These are phyloP conservation scores for Camellia japonica DNA, from an alignment of 148 eudicot species.

Conservation along the genomic window DNA sequence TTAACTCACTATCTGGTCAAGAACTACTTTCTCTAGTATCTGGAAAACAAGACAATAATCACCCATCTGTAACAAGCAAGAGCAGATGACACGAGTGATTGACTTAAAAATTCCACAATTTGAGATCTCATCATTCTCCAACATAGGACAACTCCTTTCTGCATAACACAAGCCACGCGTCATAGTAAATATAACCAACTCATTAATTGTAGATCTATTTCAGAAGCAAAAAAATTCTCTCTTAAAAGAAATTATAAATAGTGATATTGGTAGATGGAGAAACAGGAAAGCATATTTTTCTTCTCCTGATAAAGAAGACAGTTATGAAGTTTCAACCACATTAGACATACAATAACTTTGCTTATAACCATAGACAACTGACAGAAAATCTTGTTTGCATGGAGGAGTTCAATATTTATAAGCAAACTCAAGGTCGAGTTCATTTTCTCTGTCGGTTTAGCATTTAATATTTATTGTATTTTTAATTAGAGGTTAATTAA, in stretches of 20 bases:
- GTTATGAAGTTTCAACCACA: neutral
- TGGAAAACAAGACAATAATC: constrained; percentile 61
- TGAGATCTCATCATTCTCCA: constrained; percentile 35
- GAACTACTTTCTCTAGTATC: constrained; percentile 62
- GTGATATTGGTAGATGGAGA: neutral
- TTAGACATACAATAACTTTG: neutral
- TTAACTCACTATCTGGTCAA: constrained; percentile 61
- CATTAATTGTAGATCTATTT: neutral
- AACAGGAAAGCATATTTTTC: neutral
- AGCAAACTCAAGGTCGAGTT: no score
- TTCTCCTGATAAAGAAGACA: neutral
- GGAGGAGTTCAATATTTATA: no score
- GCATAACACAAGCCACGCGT: constrained; percentile 25
- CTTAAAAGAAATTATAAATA: neutral
- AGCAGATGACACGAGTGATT: constrained; percentile 53
- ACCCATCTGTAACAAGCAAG: constrained; percentile 69
- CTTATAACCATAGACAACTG: neutral
- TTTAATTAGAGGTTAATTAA: no score
- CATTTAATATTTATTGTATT: no score
- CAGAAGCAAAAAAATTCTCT: neutral
- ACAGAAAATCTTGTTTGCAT: neutral
- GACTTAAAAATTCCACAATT: constrained; percentile 44
- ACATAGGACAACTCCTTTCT: constrained; percentile 36
- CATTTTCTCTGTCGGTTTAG: no score
- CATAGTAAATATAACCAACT: neutral